Percentiles rank a stretch among this genome's conserved stretches.
phyloP scores from a whole-genome alignment of 768 basidiomycete species.

The Lactifluus piperatus region DNA sequence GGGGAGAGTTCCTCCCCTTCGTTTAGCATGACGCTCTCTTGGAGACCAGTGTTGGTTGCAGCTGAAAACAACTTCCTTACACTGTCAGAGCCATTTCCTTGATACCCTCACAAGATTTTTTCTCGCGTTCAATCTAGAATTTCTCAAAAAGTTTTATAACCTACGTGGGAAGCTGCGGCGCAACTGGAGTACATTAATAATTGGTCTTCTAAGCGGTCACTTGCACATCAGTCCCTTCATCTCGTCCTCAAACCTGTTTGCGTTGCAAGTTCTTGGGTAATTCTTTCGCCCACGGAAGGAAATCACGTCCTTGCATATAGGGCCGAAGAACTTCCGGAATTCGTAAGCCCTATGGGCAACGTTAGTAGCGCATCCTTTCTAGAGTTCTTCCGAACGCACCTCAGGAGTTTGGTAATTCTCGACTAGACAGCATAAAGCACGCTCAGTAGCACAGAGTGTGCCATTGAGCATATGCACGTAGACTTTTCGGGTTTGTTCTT shows the following conservation, averaged over 20 bases:
- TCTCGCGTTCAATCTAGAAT: not conserved
- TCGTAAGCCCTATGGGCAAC: slow-evolving; percentile 59
- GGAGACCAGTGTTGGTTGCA: not conserved
- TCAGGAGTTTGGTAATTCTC: slow-evolving; percentile 98
- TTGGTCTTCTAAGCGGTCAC: slow-evolving; percentile 5
- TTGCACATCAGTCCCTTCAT: slow-evolving; percentile 4
- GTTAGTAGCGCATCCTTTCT: not conserved
- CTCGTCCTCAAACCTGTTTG: slow-evolving; percentile 43
- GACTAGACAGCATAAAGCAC: slow-evolving; percentile 93
- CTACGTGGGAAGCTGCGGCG: not conserved
- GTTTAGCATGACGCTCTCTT: not conserved
- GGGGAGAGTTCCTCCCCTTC: slow-evolving; percentile 18
- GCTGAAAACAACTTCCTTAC: not conserved
- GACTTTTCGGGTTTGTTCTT: slow-evolving; percentile 83
- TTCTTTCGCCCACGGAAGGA: slow-evolving; percentile 76
- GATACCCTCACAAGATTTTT: not conserved
- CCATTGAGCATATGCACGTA: slow-evolving; percentile 99
- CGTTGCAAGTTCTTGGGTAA: slow-evolving; percentile 70
- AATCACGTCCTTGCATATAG: slow-evolving; percentile 95
- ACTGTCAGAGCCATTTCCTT: not conserved
- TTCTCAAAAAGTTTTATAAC: not conserved
- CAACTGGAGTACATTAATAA: slow-evolving; percentile 7
- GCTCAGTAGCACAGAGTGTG: slow-evolving; percentile 94
- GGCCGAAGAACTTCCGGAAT: slow-evolving; percentile 87
- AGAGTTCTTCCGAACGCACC: slow-evolving; percentile 38